Conservation (phyloP, 345 rosid genomes). For the Ceriops zippeliana region DNA sequence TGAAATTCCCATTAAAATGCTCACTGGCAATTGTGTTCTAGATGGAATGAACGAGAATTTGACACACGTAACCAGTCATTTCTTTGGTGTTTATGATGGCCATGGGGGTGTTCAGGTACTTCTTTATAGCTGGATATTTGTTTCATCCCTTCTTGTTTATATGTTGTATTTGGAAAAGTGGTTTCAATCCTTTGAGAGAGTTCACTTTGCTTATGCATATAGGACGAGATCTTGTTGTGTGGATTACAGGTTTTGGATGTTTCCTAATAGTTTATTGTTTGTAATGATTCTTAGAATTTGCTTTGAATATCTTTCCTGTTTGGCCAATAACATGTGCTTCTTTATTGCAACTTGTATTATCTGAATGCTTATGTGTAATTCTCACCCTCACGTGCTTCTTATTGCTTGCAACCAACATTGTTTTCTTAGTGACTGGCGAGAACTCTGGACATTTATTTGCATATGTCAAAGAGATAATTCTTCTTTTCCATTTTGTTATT, state of each 20-base stretch:
- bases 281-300: not conserved
- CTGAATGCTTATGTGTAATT: not conserved
- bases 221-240: not conserved
- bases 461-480: not conserved
- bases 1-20: conserved; percentile 27
- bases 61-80: conserved; percentile 25
- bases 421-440: not conserved
- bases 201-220: not conserved
- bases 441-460: not conserved
- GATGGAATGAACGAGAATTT: conserved; percentile 18
- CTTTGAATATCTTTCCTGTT: not conserved
- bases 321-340: no score
- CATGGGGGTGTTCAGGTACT: conserved; percentile 32
- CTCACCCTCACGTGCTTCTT: not conserved
- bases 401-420: not conserved
- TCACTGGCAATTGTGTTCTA: conserved; percentile 15
- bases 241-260: not conserved
- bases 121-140: conserved; percentile 3
- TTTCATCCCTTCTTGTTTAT: not conserved
- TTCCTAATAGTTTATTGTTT: not conserved
- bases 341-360: no score
- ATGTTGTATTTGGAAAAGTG: not conserved
- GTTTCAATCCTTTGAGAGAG: not conserved
- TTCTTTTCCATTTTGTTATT: no score
- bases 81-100: conserved; percentile 33